These are phyloP conservation scores for Gaultheria prostrata DNA, from an alignment of 148 eudicot species.

Conservation along the genomic window DNA sequence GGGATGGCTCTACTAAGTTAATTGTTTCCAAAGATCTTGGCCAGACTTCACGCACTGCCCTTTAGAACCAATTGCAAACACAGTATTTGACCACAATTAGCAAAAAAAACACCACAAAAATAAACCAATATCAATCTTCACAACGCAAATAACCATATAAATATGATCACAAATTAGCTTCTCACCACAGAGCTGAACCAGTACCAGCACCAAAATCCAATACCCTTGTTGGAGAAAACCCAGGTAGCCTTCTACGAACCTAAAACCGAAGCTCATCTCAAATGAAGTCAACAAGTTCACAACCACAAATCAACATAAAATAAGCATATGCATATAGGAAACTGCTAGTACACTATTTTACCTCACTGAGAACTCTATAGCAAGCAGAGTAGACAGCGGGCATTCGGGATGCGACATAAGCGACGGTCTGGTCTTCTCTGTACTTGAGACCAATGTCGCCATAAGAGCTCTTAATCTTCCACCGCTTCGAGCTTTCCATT, in stretches of 20 bases:
- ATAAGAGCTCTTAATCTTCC: slow-evolving; percentile 68
- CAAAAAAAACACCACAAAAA: slow-evolving; percentile 5
- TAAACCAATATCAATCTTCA: slow-evolving; percentile 11
- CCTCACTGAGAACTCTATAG: slow-evolving; percentile 75
- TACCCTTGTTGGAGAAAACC: slow-evolving; percentile 67
- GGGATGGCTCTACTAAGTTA: slow-evolving; percentile 81
- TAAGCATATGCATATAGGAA: too few relatives aligned
- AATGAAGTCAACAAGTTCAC: not conserved
- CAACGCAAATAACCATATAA: not conserved
- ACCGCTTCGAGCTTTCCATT: slow-evolving; percentile 56
- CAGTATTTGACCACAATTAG: slow-evolving; percentile 4
- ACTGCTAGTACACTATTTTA: slow-evolving; percentile 6
- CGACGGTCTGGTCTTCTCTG: slow-evolving; percentile 61
- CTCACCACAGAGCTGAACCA: slow-evolving; percentile 95
- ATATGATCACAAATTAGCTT: not conserved
- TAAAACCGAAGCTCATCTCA: slow-evolving; percentile 20
- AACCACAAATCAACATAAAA: not conserved
- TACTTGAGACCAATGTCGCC: slow-evolving; percentile 75
- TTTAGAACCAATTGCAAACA: slow-evolving; percentile 13
- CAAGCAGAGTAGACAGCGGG: slow-evolving; percentile 88
- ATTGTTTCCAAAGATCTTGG: slow-evolving; percentile 48
- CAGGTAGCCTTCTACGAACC: slow-evolving; percentile 70
- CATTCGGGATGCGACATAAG: slow-evolving; percentile 89
- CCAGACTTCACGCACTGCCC: slow-evolving; percentile 83
- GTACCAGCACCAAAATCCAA: slow-evolving; percentile 97